Evolutionary conservation across 2,329 filamentous ascomycete species (phyloP), one percentile per base, ranked within the genome.

Genomic region (Juglanconis oblonga): DNA sequence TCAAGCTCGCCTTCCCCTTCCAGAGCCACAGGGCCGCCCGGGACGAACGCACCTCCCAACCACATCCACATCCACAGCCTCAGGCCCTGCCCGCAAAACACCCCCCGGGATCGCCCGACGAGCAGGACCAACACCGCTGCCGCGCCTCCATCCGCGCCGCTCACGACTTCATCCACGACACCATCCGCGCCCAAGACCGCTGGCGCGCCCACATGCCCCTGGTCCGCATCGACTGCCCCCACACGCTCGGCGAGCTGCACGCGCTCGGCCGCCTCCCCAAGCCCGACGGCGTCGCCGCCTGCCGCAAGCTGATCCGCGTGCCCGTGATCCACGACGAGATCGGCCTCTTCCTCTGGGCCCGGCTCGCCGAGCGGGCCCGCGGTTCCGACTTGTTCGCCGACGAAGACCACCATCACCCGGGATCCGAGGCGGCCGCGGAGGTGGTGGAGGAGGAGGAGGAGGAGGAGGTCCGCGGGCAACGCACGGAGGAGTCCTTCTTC

Each of bases 321-420:
- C 68, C 69, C 6, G 65, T 65, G 35, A 62, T 70, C 40, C 59
- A 67, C 55, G 66, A 68, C 32, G 64, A 69, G 61, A 64, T 70
- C 6, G 64, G 62, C 36, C 45, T 47, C 14, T 60, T 56, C 8
- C 55, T 70, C 13, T 70, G 67, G 67, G 49, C 58, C 51, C 32
- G 51, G 29, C 65, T 67, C 10, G 62, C 58, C 7, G 52, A 38
- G 29, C 13, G 52, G 40, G 54, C 51, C 33, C 58, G 54, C 24
- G 52, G 48, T 4, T 52, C 10, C 29, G 17, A 24, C 17, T 24
- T 24, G 17, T 24, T 24, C 2, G 17, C 17, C 17, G 17, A 24
- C 17, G 17, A 24, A 24, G 17, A 24, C 17, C 17, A 24, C 17
- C 17, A 24, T 24, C 17, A 24, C 17, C 17, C 17, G 17, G 17